These are phyloP conservation scores for Mesembryanthemum crystallinum DNA, from an alignment of 148 eudicot genomes.

Conservation along the genomic window DNA sequence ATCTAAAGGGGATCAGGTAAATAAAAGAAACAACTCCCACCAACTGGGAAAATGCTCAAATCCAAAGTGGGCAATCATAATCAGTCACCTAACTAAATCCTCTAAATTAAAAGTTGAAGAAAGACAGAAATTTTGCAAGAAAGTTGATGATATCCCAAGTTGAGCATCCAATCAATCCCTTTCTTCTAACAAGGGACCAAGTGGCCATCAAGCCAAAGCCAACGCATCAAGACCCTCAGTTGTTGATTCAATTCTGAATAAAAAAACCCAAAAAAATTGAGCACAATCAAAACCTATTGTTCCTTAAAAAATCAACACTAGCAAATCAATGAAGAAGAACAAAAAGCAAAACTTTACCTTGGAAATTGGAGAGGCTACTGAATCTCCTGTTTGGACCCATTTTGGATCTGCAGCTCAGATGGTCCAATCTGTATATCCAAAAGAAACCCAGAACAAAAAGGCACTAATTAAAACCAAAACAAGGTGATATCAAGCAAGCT, in stretches of 20 bases:
- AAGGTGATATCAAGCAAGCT: too few relatives aligned
- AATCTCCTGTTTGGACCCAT: slow-evolving; percentile 41
- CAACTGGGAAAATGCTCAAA: neutral
- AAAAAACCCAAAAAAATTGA: neutral
- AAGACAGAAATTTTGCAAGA: too few relatives aligned
- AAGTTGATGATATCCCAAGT: too few relatives aligned
- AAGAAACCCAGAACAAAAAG: neutral
- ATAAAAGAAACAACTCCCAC: neutral
- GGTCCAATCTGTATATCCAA: neutral
- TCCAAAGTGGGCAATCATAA: neutral
- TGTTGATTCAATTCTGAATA: slow-evolving; percentile 35
- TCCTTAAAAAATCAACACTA: neutral
- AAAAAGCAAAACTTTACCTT: slow-evolving; percentile 30
- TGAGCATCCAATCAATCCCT: neutral
- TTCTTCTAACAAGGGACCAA: slow-evolving; percentile 13
- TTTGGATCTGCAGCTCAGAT: slow-evolving; percentile 18
- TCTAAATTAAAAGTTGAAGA: neutral
- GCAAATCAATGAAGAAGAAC: slow-evolving; percentile 3
- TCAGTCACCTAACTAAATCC: slow-evolving; percentile 11
- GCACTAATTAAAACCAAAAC: neutral
- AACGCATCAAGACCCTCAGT: slow-evolving; percentile 22
- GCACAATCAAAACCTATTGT: neutral
- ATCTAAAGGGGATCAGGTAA: neutral
- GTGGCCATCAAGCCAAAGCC: slow-evolving; percentile 23
- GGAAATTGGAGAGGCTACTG: slow-evolving; percentile 17